Conservation (phyloP, 805 yeast species). For the Myxozyma udenii region DNA sequence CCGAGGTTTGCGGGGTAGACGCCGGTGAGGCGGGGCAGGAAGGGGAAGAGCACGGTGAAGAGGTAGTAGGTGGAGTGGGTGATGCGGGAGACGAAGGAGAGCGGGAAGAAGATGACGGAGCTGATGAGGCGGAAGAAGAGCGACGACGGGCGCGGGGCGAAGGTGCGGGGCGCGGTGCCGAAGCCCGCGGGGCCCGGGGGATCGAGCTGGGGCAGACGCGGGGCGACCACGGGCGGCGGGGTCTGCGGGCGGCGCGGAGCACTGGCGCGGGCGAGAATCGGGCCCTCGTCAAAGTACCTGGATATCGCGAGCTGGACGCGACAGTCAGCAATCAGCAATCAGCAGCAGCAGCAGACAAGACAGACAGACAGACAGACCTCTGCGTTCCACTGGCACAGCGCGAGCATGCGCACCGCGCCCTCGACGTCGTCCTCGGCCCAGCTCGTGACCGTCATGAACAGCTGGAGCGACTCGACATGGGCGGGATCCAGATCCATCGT, state of each 20-base stretch:
- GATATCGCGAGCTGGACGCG: slow-evolving; percentile 20
- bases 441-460: slow-evolving; percentile 38
- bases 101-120: slow-evolving; percentile 38
- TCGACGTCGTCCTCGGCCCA: slow-evolving; percentile 35
- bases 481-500: slow-evolving; percentile 16
- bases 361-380: slow-evolving; percentile 33
- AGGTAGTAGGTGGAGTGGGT: slow-evolving; percentile 19
- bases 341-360: neutral
- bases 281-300: slow-evolving; percentile 28
- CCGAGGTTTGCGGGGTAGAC: slow-evolving; percentile 42
- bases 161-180: slow-evolving; percentile 22
- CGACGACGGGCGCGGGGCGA: slow-evolving; percentile 37
- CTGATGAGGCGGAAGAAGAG: slow-evolving; percentile 32
- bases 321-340: neutral
- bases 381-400: slow-evolving; percentile 42
- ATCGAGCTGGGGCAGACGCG: slow-evolving; percentile 15
- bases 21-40: slow-evolving; percentile 40
- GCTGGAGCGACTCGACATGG: slow-evolving; percentile 31
- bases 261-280: slow-evolving; percentile 19
- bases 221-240: slow-evolving; percentile 35
- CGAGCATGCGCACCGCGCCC: slow-evolving; percentile 35
- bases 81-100: slow-evolving; percentile 36
- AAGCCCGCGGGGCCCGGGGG: slow-evolving; percentile 29
- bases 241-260: slow-evolving; percentile 16
- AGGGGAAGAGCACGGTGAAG: slow-evolving; percentile 37